A percentile compares a stretch with the other conserved stretches of the same genome.
Conservation (phyloP, 2,329 filamentous ascomycete species). For the Bipolaris sorokiniana region DNA sequence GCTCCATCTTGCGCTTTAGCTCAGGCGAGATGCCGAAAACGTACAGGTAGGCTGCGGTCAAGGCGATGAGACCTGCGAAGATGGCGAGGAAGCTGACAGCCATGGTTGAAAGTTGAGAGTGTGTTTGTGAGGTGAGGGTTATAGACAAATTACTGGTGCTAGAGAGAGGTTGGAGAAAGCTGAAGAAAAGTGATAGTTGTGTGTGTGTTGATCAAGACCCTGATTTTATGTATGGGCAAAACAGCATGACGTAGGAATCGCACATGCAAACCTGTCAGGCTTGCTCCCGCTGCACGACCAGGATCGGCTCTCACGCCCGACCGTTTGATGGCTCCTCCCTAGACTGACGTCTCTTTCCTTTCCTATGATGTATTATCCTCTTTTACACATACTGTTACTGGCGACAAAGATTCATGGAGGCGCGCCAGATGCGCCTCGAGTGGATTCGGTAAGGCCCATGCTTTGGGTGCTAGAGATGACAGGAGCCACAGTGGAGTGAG, state of each 20-base stretch:
- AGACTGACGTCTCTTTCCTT: background rate
- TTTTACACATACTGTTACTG: background rate
- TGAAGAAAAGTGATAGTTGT: conserved; percentile 8
- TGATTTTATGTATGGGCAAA: conserved; percentile 21
- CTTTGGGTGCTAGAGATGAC: conserved; percentile 3
- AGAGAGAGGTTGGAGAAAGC: conserved; percentile 8
- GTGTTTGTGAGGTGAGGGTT: conserved; percentile 5
- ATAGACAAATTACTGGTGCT: conserved; percentile 3
- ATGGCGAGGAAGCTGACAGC: conserved; percentile 39
- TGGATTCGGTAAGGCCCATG: background rate
- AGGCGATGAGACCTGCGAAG: conserved; percentile 37
- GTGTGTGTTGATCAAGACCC: conserved; percentile 9
- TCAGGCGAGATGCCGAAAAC: conserved; percentile 57
- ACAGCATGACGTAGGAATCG: conserved; percentile 25
- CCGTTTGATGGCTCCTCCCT: conserved; percentile 1
- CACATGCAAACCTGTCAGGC: conserved; percentile 19
- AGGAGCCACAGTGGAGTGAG: background rate
- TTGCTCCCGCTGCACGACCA: conserved; percentile 12
- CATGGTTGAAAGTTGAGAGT: conserved; percentile 25
- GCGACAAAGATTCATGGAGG: background rate
- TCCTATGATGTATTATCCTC: background rate
- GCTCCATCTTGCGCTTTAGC: conserved; percentile 55
- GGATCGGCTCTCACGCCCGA: conserved; percentile 4
- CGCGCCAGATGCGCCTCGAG: background rate
- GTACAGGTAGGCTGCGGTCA: conserved; percentile 52